phyloP scores from a whole-genome alignment of 164 flowering plant species.

The Cinnamomum micranthum region DNA sequence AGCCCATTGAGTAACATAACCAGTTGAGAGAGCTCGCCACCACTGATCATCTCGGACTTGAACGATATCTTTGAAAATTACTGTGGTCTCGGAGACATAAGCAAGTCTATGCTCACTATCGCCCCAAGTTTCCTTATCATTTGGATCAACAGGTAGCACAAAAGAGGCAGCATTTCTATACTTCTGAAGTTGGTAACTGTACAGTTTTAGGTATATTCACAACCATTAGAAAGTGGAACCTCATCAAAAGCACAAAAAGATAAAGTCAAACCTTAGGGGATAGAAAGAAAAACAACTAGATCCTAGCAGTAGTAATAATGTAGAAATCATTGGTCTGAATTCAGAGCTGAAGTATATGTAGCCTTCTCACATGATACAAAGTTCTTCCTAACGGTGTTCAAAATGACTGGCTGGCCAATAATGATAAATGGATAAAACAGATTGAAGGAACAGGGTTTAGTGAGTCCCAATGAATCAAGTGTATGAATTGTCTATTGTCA shows the following conservation, averaged over 20 bases:
- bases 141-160: conserved; percentile 84
- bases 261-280: background rate
- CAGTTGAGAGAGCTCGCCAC: conserved; percentile 90
- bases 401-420: too few relatives aligned
- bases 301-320: too few relatives aligned
- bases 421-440: background rate
- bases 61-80: conserved; percentile 85
- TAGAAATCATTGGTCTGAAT: background rate
- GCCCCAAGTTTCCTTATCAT: conserved; percentile 94
- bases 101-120: conserved; percentile 98
- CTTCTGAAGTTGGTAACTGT: conserved; percentile 97
- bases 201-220: background rate
- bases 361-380: background rate
- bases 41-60: conserved; percentile 95
- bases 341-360: background rate
- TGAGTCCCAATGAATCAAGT: background rate
- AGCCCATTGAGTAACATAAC: conserved; percentile 96
- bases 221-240: background rate
- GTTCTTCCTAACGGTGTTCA: background rate
- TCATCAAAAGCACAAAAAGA: background rate
- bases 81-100: conserved; percentile 95
- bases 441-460: background rate
- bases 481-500: background rate
- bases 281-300: background rate
- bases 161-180: conserved; percentile 86